Evolutionary conservation across 1,139 yeast genomes (phyloP), one percentile per base, ranked within the genome.

Genomic region (Saccharomyces hybrid): DNA sequence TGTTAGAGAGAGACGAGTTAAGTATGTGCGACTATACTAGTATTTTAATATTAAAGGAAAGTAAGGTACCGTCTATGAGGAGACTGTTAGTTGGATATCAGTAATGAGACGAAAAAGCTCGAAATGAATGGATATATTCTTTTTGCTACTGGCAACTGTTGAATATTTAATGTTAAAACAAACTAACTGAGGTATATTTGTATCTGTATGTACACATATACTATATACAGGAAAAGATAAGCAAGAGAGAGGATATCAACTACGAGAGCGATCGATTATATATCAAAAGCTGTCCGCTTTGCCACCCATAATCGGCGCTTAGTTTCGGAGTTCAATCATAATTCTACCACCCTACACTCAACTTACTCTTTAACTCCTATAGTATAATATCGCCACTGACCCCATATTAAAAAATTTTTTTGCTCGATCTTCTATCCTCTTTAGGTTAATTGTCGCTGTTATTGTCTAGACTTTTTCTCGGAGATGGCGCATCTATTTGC

Each of bases 81-180:
- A 25, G 53, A 53, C 28, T 34, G 56, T 25, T 23, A 48, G 25
- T 47, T 26, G 25, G 31, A 26, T 47, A 14, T 47, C 34, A 47
- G 31, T 26, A 16, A 4, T 19, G 41, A 48, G 19, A 19, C 44
- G 46, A 13, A 48, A 16, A 31, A 26, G 44, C 26, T 19, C 44
- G 44, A 38, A 38, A 38, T 38, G 44, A 38, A 38, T 38, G 44
- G 23, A 38, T 38, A 19, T 38, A 38, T 38, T 38, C 42, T 14
- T 14, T 8, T 34, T 34, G 42, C 42, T 34, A 34, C 19, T 16
- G 16, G 44, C 44, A 38, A 38, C 23, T 38, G 25, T 3, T 5
- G 13, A 16, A 6, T 9, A 38, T 9, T 19, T 11, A 3, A 38
- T 26, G 23, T 16, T 32, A 28, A 41, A 48, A 27, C n/a, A n/a